Conservation (phyloP, 441 rosid genomes). For the Flueggea neowawraea region DNA sequence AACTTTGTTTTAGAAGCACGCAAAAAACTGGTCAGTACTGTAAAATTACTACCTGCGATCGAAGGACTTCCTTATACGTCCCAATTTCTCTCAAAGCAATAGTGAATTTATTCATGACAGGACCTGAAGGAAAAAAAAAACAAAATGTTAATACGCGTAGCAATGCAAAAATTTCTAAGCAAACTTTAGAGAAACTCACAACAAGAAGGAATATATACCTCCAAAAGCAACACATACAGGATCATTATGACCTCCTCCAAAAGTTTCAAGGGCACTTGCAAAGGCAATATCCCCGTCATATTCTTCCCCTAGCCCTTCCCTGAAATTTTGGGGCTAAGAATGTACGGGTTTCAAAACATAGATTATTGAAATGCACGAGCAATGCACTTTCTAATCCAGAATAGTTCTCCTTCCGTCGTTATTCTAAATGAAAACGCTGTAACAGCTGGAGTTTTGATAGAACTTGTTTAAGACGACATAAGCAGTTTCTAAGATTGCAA, state of each 20-base stretch:
- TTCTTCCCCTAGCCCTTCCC: conserved; percentile 98
- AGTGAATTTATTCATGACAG: conserved; percentile 97
- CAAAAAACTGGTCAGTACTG: neutral
- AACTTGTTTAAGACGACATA: too few species aligned
- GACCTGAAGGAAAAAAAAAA: conserved; percentile 42
- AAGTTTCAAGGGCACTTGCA: conserved; percentile 93
- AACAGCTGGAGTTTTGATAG: too few species aligned
- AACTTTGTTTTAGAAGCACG: neutral
- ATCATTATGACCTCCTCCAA: conserved; percentile 99
- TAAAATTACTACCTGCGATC: conserved; percentile 67
- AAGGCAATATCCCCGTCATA: conserved; percentile 97
- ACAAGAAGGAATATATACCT: conserved; percentile 38
- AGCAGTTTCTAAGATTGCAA: too few species aligned
- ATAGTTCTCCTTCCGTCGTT: too few species aligned
- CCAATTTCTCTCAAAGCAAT: conserved; percentile 98
- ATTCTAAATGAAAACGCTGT: too few species aligned
- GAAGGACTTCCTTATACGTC: conserved; percentile 94
- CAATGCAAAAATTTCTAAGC: neutral
- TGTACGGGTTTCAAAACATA: neutral
- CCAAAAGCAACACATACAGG: conserved; percentile 98
- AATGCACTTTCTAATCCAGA: too few species aligned
- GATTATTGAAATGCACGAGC: neutral
- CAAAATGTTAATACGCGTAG: neutral
- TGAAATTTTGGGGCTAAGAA: conserved; percentile 29
- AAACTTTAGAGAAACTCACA: neutral